Conservation (phyloP, 352 stramenopile genomes). For the Phytophthora litchii region DNA sequence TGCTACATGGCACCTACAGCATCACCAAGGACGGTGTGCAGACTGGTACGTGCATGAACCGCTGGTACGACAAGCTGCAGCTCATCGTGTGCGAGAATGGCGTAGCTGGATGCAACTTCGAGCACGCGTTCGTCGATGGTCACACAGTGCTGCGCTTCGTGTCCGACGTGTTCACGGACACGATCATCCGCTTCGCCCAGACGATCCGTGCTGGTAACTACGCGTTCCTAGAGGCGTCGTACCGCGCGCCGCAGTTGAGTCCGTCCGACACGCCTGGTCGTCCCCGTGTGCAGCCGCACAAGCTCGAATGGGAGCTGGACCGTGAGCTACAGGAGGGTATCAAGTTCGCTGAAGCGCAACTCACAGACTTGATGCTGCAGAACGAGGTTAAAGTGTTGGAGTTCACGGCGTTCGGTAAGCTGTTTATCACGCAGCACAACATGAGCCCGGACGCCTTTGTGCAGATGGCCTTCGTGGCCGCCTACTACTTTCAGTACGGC, state of each 20-base stretch:
- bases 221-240: constrained; percentile 77
- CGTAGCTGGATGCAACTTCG: constrained; percentile 96
- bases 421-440: constrained; percentile 91
- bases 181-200: constrained; percentile 93
- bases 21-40: constrained; percentile 75
- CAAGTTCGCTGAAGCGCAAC: constrained; percentile 91
- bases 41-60: constrained; percentile 95
- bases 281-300: constrained; percentile 81
- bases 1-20: constrained; percentile 93
- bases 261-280: constrained; percentile 40
- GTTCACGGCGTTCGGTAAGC: constrained; percentile 92
- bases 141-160: constrained; percentile 94
- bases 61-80: constrained; percentile 98
- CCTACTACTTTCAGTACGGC: constrained; percentile 95
- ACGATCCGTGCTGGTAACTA: constrained; percentile 90
- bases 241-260: constrained; percentile 67
- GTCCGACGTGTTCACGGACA: constrained; percentile 92
- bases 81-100: constrained; percentile 95
- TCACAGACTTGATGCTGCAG: constrained; percentile 94
- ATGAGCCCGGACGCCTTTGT: constrained; percentile 96
- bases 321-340: constrained; percentile 88
- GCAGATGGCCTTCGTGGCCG: constrained; percentile 94
- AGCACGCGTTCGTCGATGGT: constrained; percentile 97
- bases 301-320: constrained; percentile 91
- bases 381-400: constrained; percentile 95